Evolutionary conservation across 2,329 filamentous ascomycete species (phyloP).

Genomic region (Pyrenochaeta sp.): DNA sequence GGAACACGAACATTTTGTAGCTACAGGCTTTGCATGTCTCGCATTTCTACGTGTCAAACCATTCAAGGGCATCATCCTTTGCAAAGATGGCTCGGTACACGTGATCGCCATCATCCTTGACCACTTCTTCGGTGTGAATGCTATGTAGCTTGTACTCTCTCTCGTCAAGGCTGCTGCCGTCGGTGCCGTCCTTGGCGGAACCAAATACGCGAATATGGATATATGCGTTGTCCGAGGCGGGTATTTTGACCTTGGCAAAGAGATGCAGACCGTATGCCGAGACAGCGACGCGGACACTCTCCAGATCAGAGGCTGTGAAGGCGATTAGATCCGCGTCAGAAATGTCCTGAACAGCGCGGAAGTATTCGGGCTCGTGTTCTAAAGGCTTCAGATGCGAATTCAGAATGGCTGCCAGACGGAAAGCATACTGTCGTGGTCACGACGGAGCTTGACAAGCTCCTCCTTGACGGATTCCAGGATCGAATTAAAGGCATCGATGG

Average conservation of each 20-base stretch:
- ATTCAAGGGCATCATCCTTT: slow-evolving; percentile 39
- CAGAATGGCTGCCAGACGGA: background rate
- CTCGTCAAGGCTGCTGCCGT: slow-evolving; percentile 40
- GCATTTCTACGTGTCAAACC: slow-evolving; percentile 42
- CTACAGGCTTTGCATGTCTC: background rate
- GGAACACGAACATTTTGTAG: too few relatives aligned
- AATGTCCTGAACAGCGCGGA: slow-evolving; percentile 47
- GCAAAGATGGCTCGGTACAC: slow-evolving; percentile 43
- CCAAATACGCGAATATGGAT: slow-evolving; percentile 44
- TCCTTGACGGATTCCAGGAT: slow-evolving; percentile 42
- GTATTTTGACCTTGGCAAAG: slow-evolving; percentile 39
- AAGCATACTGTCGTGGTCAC: slow-evolving; percentile 41
- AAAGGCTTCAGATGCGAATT: background rate
- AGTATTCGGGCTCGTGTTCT: slow-evolving; percentile 50
- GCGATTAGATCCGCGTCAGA: slow-evolving; percentile 46
- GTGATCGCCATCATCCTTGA: slow-evolving; percentile 38
- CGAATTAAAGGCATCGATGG: slow-evolving; percentile 41
- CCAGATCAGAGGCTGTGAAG: slow-evolving; percentile 35
- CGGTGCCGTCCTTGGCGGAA: slow-evolving; percentile 41
- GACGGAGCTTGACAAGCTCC: slow-evolving; percentile 44
- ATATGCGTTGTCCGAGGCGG: slow-evolving; percentile 31
- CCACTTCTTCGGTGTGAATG: slow-evolving; percentile 44
- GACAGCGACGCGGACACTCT: slow-evolving; percentile 35
- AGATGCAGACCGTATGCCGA: slow-evolving; percentile 44
- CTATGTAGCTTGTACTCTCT: slow-evolving; percentile 43